These are phyloP conservation scores for Mycosphaerelloides madeirae DNA, from an alignment of 2,329 filamentous ascomycete species.

Conservation along the genomic window DNA sequence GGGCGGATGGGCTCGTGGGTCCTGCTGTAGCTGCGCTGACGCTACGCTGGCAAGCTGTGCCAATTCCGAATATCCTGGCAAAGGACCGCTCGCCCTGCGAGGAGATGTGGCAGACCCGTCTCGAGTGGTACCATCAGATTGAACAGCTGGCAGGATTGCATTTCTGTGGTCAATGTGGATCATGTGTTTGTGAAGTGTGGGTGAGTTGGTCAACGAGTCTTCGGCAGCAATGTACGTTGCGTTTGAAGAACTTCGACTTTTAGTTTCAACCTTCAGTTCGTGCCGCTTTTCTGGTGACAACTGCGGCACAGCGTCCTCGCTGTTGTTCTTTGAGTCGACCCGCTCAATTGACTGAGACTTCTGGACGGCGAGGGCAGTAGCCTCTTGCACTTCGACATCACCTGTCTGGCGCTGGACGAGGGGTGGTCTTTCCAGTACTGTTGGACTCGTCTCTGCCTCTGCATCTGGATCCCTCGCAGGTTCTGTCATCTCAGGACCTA, in stretches of 20 bases:
- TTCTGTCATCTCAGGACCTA: background rate
- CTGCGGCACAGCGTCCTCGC: constrained; percentile 13
- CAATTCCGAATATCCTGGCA: constrained; percentile 31
- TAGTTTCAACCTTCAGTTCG: constrained; percentile 5
- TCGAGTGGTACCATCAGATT: constrained; percentile 17
- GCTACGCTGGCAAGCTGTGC: constrained; percentile 32
- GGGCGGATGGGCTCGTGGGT: constrained; percentile 14
- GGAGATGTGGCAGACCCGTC: constrained; percentile 20
- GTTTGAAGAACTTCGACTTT: constrained; percentile 2
- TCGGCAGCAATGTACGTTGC: constrained; percentile 2
- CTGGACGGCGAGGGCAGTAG: constrained; percentile 15
- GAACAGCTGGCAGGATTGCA: constrained; percentile 24
- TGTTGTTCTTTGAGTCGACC: constrained; percentile 21
- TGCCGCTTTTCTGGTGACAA: constrained; percentile 8
- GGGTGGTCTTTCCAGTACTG: background rate
- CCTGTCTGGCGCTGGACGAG: background rate
- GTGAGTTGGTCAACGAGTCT: constrained; percentile 21
- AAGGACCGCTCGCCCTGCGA: constrained; percentile 16
- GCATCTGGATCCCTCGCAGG: background rate
- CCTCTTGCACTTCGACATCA: constrained; percentile 4
- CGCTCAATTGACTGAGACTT: constrained; percentile 7
- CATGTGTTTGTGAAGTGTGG: constrained; percentile 20
- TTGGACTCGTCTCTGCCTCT: background rate
- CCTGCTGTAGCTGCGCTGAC: constrained; percentile 42
- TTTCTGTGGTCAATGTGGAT: constrained; percentile 13